These are phyloP conservation scores for Ashbya aceris DNA, from an alignment of 1,139 yeast species.

Conservation along the genomic window DNA sequence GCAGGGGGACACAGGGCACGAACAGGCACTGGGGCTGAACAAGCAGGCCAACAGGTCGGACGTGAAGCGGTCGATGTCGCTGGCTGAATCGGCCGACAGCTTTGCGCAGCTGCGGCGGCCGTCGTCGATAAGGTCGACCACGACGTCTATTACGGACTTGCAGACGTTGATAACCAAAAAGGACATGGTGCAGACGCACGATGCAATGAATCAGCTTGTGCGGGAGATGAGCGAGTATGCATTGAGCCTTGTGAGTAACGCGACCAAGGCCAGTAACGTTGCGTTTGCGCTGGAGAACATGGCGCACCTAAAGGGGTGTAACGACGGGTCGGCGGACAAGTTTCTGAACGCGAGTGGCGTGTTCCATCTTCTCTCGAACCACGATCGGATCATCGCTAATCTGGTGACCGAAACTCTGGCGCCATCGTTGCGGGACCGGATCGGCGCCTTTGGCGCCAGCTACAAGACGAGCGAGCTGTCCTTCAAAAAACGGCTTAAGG, in stretches of 20 bases:
- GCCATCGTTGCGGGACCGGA: constrained; percentile 41
- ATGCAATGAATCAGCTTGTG: constrained; percentile 40
- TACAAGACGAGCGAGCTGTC: constrained; percentile 39
- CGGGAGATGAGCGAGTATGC: constrained; percentile 46
- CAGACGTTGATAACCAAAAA: constrained; percentile 50
- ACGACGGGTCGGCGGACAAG: constrained; percentile 50
- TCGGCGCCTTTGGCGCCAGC: constrained; percentile 35
- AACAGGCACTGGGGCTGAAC: background rate
- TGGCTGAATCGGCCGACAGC: constrained; percentile 3
- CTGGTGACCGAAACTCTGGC: constrained; percentile 46
- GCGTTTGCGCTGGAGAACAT: constrained; percentile 64
- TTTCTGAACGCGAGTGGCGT: constrained; percentile 67
- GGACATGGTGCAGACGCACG: constrained; percentile 45
- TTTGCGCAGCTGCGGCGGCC: constrained; percentile 15
- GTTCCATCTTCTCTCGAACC: constrained; percentile 69
- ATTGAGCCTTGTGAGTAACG: constrained; percentile 40
- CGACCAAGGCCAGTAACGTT: constrained; percentile 61
- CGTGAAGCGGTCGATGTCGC: constrained; percentile 1
- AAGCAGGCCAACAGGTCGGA: constrained; percentile 3
- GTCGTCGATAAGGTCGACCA: constrained; percentile 24
- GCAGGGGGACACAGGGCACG: background rate
- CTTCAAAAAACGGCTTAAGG: constrained; percentile 47
- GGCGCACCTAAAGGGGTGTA: constrained; percentile 62
- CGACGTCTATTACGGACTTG: constrained; percentile 34
- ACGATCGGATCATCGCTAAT: constrained; percentile 60